These are phyloP conservation scores for Rhizopus arrhizus DNA, from an alignment of 371 early-diverging fungal species.

Conservation along the genomic window DNA sequence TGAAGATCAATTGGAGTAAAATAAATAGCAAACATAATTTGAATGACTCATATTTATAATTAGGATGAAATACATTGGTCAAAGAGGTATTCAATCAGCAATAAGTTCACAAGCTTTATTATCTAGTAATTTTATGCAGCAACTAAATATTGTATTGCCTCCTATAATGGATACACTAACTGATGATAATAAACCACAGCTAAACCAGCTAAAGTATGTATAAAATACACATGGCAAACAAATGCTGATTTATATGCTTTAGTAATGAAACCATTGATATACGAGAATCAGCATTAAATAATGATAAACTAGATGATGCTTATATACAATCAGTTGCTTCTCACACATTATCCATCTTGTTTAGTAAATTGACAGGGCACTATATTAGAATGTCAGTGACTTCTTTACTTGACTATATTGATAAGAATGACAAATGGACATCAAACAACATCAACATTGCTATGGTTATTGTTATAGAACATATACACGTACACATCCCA, in stretches of 20 bases:
- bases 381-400: constrained; percentile 51
- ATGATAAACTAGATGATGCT: constrained; percentile 9
- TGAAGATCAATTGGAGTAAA: constrained; percentile 27
- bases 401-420: constrained; percentile 60
- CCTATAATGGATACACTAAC: constrained; percentile 55
- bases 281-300: constrained; percentile 27
- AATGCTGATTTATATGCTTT: constrained; percentile 26
- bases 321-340: constrained; percentile 33
- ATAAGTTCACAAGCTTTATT: constrained; percentile 59
- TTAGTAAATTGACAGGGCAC: constrained; percentile 39
- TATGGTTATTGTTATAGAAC: constrained; percentile 47
- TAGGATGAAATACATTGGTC: constrained; percentile 53
- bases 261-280: constrained; percentile 29
- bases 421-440: constrained; percentile 62
- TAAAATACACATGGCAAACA: too few species aligned
- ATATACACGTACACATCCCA: background rate
- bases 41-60: background rate
- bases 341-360: constrained; percentile 32
- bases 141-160: constrained; percentile 60
- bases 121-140: constrained; percentile 54
- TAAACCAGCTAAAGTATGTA: constrained; percentile 10
- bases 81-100: constrained; percentile 56
- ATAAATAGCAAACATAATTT: constrained; percentile 1
- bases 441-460: constrained; percentile 55
- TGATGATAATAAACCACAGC: background rate